Conservation (phyloP, 1,284 basidiomycete species). For the Ceratobasidium sp. region DNA sequence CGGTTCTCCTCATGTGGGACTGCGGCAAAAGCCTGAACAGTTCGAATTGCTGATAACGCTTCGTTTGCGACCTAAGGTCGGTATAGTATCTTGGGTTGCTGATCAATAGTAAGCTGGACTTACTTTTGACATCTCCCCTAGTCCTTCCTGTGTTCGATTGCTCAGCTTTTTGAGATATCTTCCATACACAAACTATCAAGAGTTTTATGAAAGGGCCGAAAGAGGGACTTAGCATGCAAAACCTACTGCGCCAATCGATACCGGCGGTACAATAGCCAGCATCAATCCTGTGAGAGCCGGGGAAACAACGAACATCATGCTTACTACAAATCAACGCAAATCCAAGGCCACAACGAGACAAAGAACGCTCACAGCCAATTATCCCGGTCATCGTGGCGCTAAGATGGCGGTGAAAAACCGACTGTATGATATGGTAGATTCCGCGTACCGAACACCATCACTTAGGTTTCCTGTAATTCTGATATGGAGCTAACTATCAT, state of each 20-base stretch:
- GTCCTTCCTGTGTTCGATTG: slow-evolving; percentile 91
- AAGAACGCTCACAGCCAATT: too few relatives aligned
- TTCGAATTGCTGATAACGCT: slow-evolving; percentile 90
- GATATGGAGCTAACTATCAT: too few relatives aligned
- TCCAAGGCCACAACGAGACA: too few relatives aligned
- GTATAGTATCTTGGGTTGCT: too few relatives aligned
- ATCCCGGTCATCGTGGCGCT: too few relatives aligned
- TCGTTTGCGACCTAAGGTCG: slow-evolving; percentile 84
- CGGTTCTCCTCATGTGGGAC: slow-evolving; percentile 75
- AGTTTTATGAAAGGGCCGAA: too few relatives aligned
- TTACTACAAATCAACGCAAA: too few relatives aligned
- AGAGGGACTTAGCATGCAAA: neutral
- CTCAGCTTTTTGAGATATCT: slow-evolving; percentile 93
- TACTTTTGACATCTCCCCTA: slow-evolving; percentile 93
- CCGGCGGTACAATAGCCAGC: slow-evolving; percentile 93
- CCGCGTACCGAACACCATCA: slow-evolving; percentile 77
- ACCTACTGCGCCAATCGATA: slow-evolving; percentile 91
- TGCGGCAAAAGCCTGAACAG: slow-evolving; percentile 92
- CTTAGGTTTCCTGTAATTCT: slow-evolving; percentile 92
- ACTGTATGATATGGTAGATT: too few relatives aligned
- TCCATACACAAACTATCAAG: slow-evolving; percentile 85
- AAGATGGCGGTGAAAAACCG: too few relatives aligned
- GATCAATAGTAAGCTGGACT: slow-evolving; percentile 6
- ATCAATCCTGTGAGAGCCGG: slow-evolving; percentile 90
- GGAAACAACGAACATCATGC: slow-evolving; percentile 96